These are phyloP conservation scores for Nicotiana undulata DNA, from an alignment of 257 asterid genomes.

Conservation along the genomic window DNA sequence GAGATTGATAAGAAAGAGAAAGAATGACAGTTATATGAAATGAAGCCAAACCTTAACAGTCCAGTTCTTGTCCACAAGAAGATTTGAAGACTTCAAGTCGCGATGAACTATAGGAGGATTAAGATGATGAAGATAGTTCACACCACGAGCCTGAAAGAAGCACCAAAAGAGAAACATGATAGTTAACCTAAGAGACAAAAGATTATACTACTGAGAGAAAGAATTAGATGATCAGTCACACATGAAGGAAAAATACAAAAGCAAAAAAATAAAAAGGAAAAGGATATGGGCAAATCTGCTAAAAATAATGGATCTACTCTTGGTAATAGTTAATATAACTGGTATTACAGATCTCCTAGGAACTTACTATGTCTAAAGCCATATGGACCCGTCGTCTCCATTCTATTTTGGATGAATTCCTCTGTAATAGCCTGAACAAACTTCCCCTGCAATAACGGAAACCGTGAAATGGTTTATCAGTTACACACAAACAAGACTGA, in stretches of 20 bases:
- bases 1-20: neutral
- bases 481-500: neutral
- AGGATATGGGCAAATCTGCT: neutral
- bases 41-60: conserved; percentile 67
- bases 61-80: conserved; percentile 97
- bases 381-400: conserved; percentile 80
- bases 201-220: neutral
- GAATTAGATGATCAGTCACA: neutral
- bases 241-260: neutral
- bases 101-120: conserved; percentile 91
- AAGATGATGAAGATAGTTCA: conserved; percentile 90
- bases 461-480: conserved; percentile 3
- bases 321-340: neutral
- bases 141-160: conserved; percentile 70
- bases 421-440: conserved; percentile 72
- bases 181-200: neutral
- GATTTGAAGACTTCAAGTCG: conserved; percentile 95
- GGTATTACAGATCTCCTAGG: conserved; percentile 1
- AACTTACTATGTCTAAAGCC: conserved; percentile 92
- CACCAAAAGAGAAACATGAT: neutral
- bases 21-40: neutral
- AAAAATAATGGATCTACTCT: neutral
- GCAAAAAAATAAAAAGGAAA: neutral
- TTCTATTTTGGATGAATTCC: conserved; percentile 63
- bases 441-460: conserved; percentile 68